Conservation (phyloP, 1,284 basidiomycete species). For the Gomphus bonarii region DNA sequence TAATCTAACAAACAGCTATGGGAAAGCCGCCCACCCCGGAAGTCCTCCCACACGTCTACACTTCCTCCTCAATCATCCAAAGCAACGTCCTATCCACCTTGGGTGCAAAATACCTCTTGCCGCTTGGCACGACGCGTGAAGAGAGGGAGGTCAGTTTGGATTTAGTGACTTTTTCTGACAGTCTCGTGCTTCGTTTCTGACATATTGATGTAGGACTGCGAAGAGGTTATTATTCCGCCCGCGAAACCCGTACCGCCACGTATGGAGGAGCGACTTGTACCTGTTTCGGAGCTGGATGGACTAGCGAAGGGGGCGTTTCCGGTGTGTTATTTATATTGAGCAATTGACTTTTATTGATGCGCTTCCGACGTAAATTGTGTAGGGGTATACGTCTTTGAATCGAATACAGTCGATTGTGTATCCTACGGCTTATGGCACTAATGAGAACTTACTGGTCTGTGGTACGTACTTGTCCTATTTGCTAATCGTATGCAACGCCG, state of each 20-base stretch:
- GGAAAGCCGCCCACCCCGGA: slow-evolving; percentile 47
- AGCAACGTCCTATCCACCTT: slow-evolving; percentile 67
- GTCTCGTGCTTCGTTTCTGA: background rate
- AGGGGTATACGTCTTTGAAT: slow-evolving; percentile 86
- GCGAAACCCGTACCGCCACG: slow-evolving; percentile 73
- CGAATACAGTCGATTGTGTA: slow-evolving; percentile 95
- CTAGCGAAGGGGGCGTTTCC: slow-evolving; percentile 84
- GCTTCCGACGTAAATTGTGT: background rate
- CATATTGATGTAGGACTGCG: slow-evolving; percentile 38
- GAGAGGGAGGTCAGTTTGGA: slow-evolving; percentile 48
- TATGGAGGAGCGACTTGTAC: slow-evolving; percentile 62
- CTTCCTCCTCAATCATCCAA: slow-evolving; percentile 48
- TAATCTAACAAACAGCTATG: background rate
- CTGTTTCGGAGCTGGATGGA: slow-evolving; percentile 66
- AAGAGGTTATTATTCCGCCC: slow-evolving; percentile 88
- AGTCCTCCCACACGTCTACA: slow-evolving; percentile 85
- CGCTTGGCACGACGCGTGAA: slow-evolving; percentile 70
- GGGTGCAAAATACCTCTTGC: slow-evolving; percentile 72
- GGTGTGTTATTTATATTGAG: slow-evolving; percentile 31
- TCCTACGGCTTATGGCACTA: slow-evolving; percentile 86
- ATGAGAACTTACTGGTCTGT: slow-evolving; percentile 95
- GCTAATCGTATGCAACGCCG: background rate
- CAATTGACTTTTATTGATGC: background rate
- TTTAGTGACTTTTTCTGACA: background rate
- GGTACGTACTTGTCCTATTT: slow-evolving; percentile 40